Evolutionary conservation across 495 filamentous ascomycete species (phyloP), one percentile per base, ranked within the genome.

Genomic region (Immersiella caudata): DNA sequence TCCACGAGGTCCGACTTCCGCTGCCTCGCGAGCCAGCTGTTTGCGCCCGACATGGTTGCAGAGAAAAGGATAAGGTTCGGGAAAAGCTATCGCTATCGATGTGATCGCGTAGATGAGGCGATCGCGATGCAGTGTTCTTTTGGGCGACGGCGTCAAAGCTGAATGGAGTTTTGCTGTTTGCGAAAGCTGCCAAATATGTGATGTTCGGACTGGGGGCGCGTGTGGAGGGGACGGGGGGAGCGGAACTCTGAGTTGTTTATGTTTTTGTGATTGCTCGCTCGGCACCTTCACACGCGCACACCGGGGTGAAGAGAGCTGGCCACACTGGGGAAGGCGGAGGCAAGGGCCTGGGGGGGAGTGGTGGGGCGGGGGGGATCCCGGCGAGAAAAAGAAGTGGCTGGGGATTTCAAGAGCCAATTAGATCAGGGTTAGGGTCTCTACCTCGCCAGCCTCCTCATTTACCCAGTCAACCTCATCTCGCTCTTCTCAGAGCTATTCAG

Each of bases 1-100:
- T 93, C 89, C 46, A 86, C 69, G 59, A 99, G 86, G 67, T 94
- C 92, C 66, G 81, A 81, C 81, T 97, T 98, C 79, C 90, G 89
- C 84, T 96, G 90, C 75, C 88, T 87, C 70, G 89, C 86, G 71
- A 97, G 84, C 89, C 90, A 98, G 70, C 88, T 87, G 70, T 83
- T 82, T 55, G 69, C 75, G 70, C 77, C 74, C 67, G 79, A 80
- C 79, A 82, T 82, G 61, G 26, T 75, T 71, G 64, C 63, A 36
- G 61, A 27, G 27, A 33, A 51, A 35, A 46, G 14, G 61, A 12
- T 52, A 51, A 50, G 33, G 51, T 18, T 55, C 14, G 24, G 18
- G 18, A 24, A 11, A 7, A 18, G 26, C 57, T 56, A 65, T 57
- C 21, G 63, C 26, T 56, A 35, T 40, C 63, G 52, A 22, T 57